Evolutionary conservation across 768 basidiomycete genomes (phyloP).

Genomic region (Pluteus cervinus): DNA sequence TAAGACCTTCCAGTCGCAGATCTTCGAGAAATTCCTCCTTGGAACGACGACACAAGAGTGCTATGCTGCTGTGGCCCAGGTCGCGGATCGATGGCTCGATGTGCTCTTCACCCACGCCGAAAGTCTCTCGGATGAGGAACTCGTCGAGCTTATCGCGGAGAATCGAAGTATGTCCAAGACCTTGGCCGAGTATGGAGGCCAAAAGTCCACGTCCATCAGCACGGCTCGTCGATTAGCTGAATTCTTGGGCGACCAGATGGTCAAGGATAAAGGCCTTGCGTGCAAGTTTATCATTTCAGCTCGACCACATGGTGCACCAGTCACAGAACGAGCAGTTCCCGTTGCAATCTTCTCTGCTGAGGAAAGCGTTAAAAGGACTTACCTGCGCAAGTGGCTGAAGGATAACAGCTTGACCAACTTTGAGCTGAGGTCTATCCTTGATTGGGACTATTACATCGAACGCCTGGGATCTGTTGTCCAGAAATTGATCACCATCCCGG

Average conservation of each 20-base stretch:
- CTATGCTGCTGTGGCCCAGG: slow-evolving; percentile 87
- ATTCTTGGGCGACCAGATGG: slow-evolving; percentile 97
- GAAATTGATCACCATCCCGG: slow-evolving; percentile 98
- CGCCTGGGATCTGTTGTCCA: slow-evolving; percentile 97
- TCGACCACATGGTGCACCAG: slow-evolving; percentile 86
- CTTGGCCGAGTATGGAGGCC: slow-evolving; percentile 89
- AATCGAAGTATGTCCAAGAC: slow-evolving; percentile 98
- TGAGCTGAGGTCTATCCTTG: slow-evolving; percentile 89
- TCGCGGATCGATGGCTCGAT: slow-evolving; percentile 97
- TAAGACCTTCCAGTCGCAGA: slow-evolving; percentile 98
- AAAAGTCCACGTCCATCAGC: slow-evolving; percentile 98
- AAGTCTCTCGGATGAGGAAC: slow-evolving; percentile 83
- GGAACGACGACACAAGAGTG: slow-evolving; percentile 93
- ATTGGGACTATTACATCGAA: slow-evolving; percentile 99
- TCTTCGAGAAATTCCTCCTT: slow-evolving; percentile 96
- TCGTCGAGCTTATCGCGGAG: slow-evolving; percentile 97
- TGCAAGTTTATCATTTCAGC: slow-evolving; percentile 99
- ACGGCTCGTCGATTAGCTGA: slow-evolving; percentile 94
- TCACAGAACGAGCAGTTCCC: slow-evolving; percentile 95
- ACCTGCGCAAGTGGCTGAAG: slow-evolving; percentile 95
- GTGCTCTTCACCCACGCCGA: slow-evolving; percentile 85
- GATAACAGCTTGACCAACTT: slow-evolving; percentile 84
- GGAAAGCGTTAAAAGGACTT: slow-evolving; percentile 80
- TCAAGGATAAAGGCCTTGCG: slow-evolving; percentile 97
- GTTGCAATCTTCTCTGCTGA: slow-evolving; percentile 98